Conservation (phyloP, 2,329 filamentous ascomycete genomes). For the Aspergillus sp. region DNA sequence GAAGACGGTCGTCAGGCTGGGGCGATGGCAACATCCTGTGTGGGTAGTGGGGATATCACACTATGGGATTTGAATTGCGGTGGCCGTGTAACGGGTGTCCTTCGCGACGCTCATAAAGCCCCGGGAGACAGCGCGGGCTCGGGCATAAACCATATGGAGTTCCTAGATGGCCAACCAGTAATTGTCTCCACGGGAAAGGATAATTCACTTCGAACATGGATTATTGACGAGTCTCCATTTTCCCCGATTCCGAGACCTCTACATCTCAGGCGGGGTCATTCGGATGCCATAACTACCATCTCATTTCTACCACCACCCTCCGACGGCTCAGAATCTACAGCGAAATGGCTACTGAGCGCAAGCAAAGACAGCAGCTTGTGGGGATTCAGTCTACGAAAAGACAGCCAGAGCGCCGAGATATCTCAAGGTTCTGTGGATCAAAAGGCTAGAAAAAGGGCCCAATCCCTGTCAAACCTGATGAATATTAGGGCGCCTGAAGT, state of each 20-base stretch:
- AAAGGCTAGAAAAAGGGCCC: slow-evolving; percentile 74
- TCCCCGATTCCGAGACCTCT: slow-evolving; percentile 81
- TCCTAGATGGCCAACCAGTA: slow-evolving; percentile 83
- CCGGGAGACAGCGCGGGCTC: slow-evolving; percentile 58
- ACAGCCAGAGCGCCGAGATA: slow-evolving; percentile 89
- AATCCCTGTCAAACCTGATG: slow-evolving; percentile 21
- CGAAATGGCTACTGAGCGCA: slow-evolving; percentile 92
- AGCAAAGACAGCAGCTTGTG: slow-evolving; percentile 88
- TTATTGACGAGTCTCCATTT: slow-evolving; percentile 90
- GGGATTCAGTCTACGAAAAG: slow-evolving; percentile 92
- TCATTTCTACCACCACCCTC: slow-evolving; percentile 85
- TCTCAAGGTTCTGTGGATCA: slow-evolving; percentile 87
- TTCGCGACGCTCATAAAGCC: slow-evolving; percentile 79
- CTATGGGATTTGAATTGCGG: slow-evolving; percentile 95
- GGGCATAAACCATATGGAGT: slow-evolving; percentile 84
- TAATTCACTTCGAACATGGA: slow-evolving; percentile 94
- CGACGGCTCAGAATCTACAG: slow-evolving; percentile 81
- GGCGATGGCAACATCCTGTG: slow-evolving; percentile 89
- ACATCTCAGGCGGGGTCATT: slow-evolving; percentile 84
- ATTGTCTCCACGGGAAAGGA: slow-evolving; percentile 88
- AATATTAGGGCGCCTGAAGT: slow-evolving; percentile 86
- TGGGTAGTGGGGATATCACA: slow-evolving; percentile 79
- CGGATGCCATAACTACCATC: slow-evolving; percentile 77
- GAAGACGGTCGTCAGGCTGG: slow-evolving; percentile 81
- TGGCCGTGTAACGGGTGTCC: slow-evolving; percentile 79